Percentiles rank a stretch among this genome's conserved stretches.
Evolutionary conservation across 2,329 filamentous ascomycete genomes (phyloP).

Genomic region (Sporothrix curviconia): DNA sequence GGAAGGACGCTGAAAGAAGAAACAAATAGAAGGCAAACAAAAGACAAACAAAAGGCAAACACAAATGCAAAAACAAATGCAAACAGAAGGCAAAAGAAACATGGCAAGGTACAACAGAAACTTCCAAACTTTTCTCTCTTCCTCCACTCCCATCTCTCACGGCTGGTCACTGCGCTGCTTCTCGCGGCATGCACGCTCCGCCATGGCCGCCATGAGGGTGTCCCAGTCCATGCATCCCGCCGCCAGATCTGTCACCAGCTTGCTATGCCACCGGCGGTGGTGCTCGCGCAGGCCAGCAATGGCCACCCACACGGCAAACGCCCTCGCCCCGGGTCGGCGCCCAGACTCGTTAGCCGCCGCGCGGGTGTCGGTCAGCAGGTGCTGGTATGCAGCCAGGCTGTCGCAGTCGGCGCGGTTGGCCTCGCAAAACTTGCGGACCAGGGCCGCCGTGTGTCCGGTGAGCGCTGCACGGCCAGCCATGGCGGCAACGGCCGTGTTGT

Average conservation of each 20-base stretch:
- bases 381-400: constrained; percentile 19
- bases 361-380: constrained; percentile 10
- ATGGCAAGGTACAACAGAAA: no score
- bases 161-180: background rate
- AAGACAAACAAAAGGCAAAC: no score
- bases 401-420: constrained; percentile 13
- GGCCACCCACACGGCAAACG: constrained; percentile 14
- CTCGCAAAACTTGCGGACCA: constrained; percentile 13
- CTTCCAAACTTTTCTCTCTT: background rate
- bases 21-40: no score
- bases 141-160: no score
- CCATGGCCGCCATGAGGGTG: constrained; percentile 14
- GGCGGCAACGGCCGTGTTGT: constrained; percentile 11
- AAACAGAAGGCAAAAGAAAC: no score
- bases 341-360: constrained; percentile 13
- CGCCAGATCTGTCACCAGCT: constrained; percentile 9
- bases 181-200: constrained; percentile 13
- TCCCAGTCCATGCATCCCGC: constrained; percentile 12
- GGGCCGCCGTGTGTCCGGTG: constrained; percentile 7
- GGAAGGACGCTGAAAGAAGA: no score
- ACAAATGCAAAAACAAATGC: no score
- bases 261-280: constrained; percentile 10
- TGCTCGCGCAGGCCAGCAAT: constrained; percentile 12
- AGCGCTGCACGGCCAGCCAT: constrained; percentile 12
- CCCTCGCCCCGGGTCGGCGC: constrained; percentile 16